Evolutionary conservation across 2,329 filamentous ascomycete species (phyloP).

Genomic region (Rhynchosporium secalis): DNA sequence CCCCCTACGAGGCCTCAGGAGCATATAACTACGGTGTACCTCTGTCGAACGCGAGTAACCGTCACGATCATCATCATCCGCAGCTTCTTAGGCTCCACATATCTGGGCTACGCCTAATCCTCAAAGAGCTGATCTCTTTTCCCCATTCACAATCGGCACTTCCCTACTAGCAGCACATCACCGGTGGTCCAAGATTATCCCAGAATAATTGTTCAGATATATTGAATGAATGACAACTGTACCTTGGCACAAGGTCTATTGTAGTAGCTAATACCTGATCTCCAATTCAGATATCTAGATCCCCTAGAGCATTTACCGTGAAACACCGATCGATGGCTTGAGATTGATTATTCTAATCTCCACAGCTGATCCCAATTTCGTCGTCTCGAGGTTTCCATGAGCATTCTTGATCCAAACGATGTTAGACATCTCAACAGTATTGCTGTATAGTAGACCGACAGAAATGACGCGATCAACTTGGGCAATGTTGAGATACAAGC

Average conservation of each 20-base stretch:
- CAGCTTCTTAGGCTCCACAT: constrained; percentile 37
- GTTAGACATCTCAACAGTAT: constrained; percentile 4
- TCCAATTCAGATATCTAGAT: background rate
- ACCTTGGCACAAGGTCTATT: constrained; percentile 32
- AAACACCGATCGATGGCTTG: background rate
- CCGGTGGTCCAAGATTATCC: background rate
- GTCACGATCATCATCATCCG: constrained; percentile 27
- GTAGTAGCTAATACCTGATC: constrained; percentile 25
- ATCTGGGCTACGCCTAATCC: constrained; percentile 28
- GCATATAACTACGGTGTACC: too few species aligned
- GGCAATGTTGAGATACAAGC: constrained; percentile 8
- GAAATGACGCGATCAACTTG: background rate
- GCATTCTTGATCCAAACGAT: background rate
- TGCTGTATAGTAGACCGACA: constrained; percentile 7
- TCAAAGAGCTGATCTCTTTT: constrained; percentile 31
- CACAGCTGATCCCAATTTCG: background rate
- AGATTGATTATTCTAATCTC: background rate
- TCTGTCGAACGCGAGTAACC: too few species aligned
- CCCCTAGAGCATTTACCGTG: background rate
- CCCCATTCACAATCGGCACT: too few species aligned
- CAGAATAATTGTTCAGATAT: background rate
- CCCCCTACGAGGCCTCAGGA: too few species aligned
- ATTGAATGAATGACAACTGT: constrained; percentile 10
- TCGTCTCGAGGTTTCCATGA: too few species aligned
- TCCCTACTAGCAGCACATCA: constrained; percentile 29